Base-by-base conservation (phyloP, 331 rosid species). In the Rosa hybrid region DNA sequence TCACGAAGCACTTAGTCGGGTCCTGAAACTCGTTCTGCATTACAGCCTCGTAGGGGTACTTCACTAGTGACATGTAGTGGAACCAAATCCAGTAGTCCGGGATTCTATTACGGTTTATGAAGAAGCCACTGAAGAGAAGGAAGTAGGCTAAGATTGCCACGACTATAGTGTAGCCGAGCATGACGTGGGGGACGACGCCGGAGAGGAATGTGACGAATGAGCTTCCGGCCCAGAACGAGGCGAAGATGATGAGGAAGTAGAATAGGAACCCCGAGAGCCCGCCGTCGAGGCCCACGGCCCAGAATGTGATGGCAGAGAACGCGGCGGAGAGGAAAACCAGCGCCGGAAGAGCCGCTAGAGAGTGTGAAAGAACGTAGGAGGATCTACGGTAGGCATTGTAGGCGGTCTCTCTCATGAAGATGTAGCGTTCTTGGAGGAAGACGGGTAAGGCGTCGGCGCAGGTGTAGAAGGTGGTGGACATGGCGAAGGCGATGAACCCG, bases 401-500 rank as follows among this genome's bases (percentile, higher is more conserved):
- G 27, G 98, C 92, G 0, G 98, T 95, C 69, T 95, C 99, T 23
- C 99, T 83, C 96, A 95, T 87, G 94, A 95, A 95, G 64, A 95
- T 90, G 88, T 86, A 90, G 0, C 99, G 89, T 12, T 95, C 97
- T 79, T 95, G 99, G 7, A 95, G 98, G 75, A 95, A 95, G 4
- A 93, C 94, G 0, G 99, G 99, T 2, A 95, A 88, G 7, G 99
- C 98, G 74, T 95, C 98, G 0, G 99, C 98, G 6, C 98, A 93
- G 13, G 98, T 91, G 85, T 95, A 95, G 88, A 89, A 95, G 1
- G 99, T 93, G 5, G 99, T 96, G 51, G 99, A 96, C 99, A 96
- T 96, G 2, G 99, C 99, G 62, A 96, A 96, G 0, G 99, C 98
- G 81, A 93, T 87, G 83, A 96, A 96, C 1, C 99, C 99, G 0